These are phyloP conservation scores for Geosmithia putterillii DNA, from an alignment of 2,329 filamentous ascomycete species.

Conservation along the genomic window DNA sequence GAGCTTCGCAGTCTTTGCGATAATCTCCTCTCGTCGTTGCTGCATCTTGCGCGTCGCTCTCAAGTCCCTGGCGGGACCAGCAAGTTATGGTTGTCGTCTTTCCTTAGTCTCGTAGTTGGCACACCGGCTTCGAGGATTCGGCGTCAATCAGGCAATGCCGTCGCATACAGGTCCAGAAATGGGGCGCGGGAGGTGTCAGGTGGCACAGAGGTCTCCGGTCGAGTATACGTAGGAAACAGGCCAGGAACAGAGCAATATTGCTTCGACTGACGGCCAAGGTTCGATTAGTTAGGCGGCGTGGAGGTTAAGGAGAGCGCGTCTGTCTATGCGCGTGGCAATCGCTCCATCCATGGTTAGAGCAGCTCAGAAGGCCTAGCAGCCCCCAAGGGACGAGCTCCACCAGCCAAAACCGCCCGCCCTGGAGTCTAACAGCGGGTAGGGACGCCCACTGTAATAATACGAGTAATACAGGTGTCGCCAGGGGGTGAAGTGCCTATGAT, in stretches of 20 bases:
- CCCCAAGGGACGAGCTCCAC: neutral
- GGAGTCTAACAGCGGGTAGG: neutral
- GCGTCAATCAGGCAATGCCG: neutral
- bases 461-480: neutral
- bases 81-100: neutral
- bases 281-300: neutral
- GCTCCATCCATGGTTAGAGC: neutral
- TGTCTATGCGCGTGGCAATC: neutral
- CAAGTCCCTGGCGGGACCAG: conserved; percentile 32
- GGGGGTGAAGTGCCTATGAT: neutral
- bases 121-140: neutral
- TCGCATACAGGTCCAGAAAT: neutral
- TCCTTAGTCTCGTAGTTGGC: neutral
- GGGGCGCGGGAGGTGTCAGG: too few species aligned
- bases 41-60: conserved; percentile 39
- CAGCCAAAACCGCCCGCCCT: neutral
- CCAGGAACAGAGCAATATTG: neutral
- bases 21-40: conserved; percentile 88
- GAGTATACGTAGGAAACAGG: too few species aligned
- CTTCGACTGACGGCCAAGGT: neutral
- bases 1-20: conserved; percentile 93
- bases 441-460: neutral
- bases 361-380: too few species aligned
- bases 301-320: neutral
- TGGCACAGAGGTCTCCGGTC: too few species aligned